Evolutionary conservation across 768 basidiomycete genomes (phyloP), one percentile per base, ranked within the genome.

Genomic region (Clitopilus hobsonii): DNA sequence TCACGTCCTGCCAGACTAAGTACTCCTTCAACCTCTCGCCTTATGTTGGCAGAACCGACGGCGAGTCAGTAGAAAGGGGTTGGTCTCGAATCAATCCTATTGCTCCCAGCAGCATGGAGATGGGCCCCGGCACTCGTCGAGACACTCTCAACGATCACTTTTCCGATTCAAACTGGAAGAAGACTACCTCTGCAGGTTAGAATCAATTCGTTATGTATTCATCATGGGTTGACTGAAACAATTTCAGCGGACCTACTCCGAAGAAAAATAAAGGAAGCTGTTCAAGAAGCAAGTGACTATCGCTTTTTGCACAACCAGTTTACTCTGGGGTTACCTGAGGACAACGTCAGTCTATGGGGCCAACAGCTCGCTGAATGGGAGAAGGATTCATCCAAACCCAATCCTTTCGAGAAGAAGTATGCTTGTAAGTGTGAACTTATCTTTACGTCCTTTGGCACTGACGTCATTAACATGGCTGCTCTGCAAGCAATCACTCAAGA

Each of bases 11-110:
- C 49, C 61, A 56, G 2, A 38, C 41, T 1, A 10, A 45, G 0
- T 69, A 60, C 24, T 64, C 62, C 0, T 64, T 70, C 54, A 67
- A 67, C 25, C 60, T 53, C 32, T 58, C 57, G 4, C 49, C 29
- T 5, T 59, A 61, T 7, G 63, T 59, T 49, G 71, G 67, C 1
- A 59, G 60, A 6, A 69, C 67, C 1, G 66, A 72, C 53, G 73
- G 73, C 0, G 72, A 75, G 54, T 67, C 60, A 2, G 60, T 62
- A 0, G 74, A 76, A 56, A 58, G 67, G 0, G 63, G 64, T 0
- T 75, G 74, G 74, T 52, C 61, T 0, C 52, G 54, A 6, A 54
- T 63, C 5, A 74, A 74, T 54, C 52, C 54, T 0, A 25, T 67
- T 5, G 65, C 69, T 0, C 38, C 25, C 0, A 68, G 66, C 23